Base-by-base conservation (phyloP, 2,329 filamentous ascomycete genomes). In the Ophiocordyceps sinensis region DNA sequence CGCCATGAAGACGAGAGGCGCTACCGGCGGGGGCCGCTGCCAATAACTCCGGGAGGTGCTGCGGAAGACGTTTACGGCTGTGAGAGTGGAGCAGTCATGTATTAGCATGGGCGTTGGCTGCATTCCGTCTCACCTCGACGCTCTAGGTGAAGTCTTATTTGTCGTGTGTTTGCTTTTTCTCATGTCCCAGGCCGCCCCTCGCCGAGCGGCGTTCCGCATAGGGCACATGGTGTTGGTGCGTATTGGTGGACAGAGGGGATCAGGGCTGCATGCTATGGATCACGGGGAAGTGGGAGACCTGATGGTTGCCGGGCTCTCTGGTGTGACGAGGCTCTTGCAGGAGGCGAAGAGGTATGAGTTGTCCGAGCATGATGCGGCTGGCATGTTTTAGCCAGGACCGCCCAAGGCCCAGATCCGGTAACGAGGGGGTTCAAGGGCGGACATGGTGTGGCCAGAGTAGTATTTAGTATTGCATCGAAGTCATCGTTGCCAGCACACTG, bases 11-110 rank as follows among this genome's bases (percentile, higher is more conserved):
- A 40, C n/a, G 30, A 13, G 21, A 14, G 30, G 21, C 30, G 11
- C 11, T 5, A 8, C 14, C 31, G 3, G 23, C 9, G 13, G 11
- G 28, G 28, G 13, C n/a, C n/a, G 4, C 26, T 35, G 19, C 3
- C 31, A 21, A n/a, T 14, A 26, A 14, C n/a, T 13, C 23, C 32
- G 14, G 32, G 8, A 34, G 29, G 13, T 34, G 32, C 32, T 34
- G 23, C 23, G 23, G 23, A 23, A 23, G 31, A 5, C 23, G 23
- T 29, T 19, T 17, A 30, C 36, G 26, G 36, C 40, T 31, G 36
- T 26, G 21, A 36, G 38, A 37, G 36, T 37, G 36, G 36, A 36
- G 36, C n/a, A 36, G 41, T 29, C 40, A 42, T 39, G 37, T 39
- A 35, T 36, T 36, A 26, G 29, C 26, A 39, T 21, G n/a, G 31